Base-by-base conservation (phyloP, 2,329 filamentous ascomycete genomes). In the Cytospora leucostoma region DNA sequence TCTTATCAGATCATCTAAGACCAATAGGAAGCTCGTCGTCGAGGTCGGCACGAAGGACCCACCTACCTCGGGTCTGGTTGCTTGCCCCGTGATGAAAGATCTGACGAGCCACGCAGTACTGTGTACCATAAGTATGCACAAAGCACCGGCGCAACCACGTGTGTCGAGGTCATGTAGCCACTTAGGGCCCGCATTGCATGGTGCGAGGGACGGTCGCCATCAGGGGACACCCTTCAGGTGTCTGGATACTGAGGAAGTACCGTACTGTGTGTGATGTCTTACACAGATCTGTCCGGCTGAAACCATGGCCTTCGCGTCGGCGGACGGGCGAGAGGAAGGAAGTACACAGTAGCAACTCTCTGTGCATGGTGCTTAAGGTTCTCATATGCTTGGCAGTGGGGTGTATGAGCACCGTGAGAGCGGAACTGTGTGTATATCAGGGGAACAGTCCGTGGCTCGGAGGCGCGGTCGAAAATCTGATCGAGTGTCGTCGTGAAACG, bases 1-100 rank as follows among this genome's bases (percentile, higher is more conserved):
- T 70, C 67, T 68, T 68, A 68, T 69, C 66, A 68, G 68, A 70
- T 70, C 68, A 70, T 70, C 67, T 67, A 49, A 49, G 56, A 32
- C 67, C 67, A 67, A 68, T 68, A 37, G 62, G 49, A 21, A 56
- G n/a, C 13, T 35, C 37, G 47, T 49, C 5, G 6, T 34, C 37
- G 58, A 51, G 57, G 56, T 47, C 55, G 60, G 51, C 38, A 56
- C 55, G 19, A 55, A 50, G 59, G 55, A 52, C 50, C 55, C 47
- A 54, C 58, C 57, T 61, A 19, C 47, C 34, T 35, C 33, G 62
- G 33, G 19, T 35, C 27, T n/a, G 51, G 34, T 33, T 50, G 61
- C 13, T 19, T 38, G 34, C 17, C 58, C 27, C n/a, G 19, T 32
- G 35, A 50, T 54, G 58, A 61, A 61, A 61, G 62, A 64, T 61